phyloP scores from a whole-genome alignment of 2,329 filamentous ascomycete species.

The Teratosphaeria destructans region DNA sequence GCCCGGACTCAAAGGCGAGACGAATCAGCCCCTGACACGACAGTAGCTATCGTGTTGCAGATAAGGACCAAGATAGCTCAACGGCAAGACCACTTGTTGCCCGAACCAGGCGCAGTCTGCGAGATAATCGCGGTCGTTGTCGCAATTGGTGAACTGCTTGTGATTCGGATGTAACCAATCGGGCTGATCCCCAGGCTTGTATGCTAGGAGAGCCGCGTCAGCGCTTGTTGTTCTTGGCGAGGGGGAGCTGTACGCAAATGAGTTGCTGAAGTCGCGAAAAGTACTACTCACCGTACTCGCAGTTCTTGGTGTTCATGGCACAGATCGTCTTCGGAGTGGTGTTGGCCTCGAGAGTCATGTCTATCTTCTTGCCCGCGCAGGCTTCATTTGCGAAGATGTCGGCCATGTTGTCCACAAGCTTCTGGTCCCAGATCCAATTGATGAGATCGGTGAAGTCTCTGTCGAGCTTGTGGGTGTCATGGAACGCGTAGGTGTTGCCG shows the following conservation, averaged over 20 bases:
- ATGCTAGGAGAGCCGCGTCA: background rate
- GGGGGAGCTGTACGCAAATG: background rate
- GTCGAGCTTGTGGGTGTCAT: background rate
- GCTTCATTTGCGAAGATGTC: background rate
- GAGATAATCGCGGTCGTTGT: background rate
- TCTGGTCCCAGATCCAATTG: background rate
- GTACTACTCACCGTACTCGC: background rate
- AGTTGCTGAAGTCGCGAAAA: background rate
- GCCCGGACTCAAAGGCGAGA: no score
- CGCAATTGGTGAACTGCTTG: background rate
- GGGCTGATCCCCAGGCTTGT: background rate
- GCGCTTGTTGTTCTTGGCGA: background rate
- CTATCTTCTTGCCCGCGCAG: background rate
- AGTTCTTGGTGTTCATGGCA: background rate
- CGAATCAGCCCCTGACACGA: background rate
- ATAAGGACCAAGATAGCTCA: background rate
- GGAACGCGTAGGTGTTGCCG: background rate
- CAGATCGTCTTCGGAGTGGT: background rate
- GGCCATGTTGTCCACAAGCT: background rate
- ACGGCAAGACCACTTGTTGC: background rate
- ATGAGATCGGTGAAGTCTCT: background rate
- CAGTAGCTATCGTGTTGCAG: background rate
- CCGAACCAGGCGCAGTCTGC: background rate
- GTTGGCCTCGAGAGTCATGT: background rate
- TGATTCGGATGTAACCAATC: background rate